These are phyloP conservation scores for Chlamydomonas schloesseri DNA, from an alignment of 139 green algal genomes.

Conservation along the genomic window DNA sequence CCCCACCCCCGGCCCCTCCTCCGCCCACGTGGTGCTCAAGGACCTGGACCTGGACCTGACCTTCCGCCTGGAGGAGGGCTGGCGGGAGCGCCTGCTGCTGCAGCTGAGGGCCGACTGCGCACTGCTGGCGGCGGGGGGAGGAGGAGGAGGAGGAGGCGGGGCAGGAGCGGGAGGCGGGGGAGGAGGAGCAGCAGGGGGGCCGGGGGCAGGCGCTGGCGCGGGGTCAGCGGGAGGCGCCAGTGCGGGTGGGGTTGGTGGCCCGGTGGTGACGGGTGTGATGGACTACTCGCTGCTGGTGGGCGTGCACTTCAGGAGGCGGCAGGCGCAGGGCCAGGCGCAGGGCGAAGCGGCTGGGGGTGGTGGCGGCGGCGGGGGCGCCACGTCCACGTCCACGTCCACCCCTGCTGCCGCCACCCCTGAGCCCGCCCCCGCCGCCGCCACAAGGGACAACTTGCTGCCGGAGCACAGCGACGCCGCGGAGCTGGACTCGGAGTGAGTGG, in stretches of 20 bases:
- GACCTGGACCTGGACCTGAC: constrained; percentile 86
- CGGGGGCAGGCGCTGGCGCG: too few relatives aligned
- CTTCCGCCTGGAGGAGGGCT: constrained; percentile 74
- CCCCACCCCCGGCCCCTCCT: too few relatives aligned
- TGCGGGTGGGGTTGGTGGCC: too few relatives aligned
- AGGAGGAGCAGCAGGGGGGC: too few relatives aligned
- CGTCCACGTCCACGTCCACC: too few relatives aligned
- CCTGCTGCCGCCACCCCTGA: too few relatives aligned
- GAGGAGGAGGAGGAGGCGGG: too few relatives aligned
- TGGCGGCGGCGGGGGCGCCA: not conserved
- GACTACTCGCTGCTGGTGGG: constrained; percentile 94
- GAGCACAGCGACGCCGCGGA: not conserved
- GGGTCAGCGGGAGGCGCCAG: too few relatives aligned
- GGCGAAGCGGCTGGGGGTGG: not conserved
- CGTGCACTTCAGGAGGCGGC: constrained; percentile 70
- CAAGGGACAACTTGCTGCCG: not conserved
- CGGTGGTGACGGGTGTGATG: constrained; percentile 73
- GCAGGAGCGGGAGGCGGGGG: too few relatives aligned
- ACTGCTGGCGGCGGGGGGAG: constrained; percentile 66
- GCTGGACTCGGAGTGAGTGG: constrained; percentile 2
- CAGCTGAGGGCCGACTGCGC: constrained; percentile 79
- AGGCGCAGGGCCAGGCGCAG: not conserved
- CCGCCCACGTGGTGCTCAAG: constrained; percentile 90
- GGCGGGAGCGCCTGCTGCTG: constrained; percentile 57
- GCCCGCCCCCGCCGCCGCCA: too few relatives aligned